Conservation (phyloP, 352 stramenopile genomes). For the Phytophthora cactorum region DNA sequence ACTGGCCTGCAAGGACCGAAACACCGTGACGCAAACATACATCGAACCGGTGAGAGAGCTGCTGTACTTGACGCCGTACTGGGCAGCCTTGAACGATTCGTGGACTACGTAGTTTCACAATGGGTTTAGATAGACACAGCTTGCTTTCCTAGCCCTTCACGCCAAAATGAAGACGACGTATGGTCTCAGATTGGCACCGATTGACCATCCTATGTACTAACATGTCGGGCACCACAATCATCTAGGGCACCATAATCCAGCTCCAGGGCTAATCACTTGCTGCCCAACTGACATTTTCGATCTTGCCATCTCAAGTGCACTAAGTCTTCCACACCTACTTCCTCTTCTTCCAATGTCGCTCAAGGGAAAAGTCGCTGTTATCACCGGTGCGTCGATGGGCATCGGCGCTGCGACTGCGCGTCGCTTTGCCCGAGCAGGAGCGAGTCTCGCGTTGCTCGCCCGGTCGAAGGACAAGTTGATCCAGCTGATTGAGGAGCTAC, state of each 20-base stretch:
- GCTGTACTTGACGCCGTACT: conserved; percentile 60
- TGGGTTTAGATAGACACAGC: conserved; percentile 12
- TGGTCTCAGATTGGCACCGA: too few species aligned
- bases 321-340: neutral
- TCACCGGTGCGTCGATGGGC: conserved; percentile 38
- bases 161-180: neutral
- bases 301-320: conserved; percentile 8
- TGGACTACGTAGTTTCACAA: conserved; percentile 7
- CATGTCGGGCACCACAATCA: conserved; percentile 11
- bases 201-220: neutral
- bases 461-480: conserved; percentile 34
- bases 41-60: conserved; percentile 31
- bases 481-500: conserved; percentile 19
- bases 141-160: neutral
- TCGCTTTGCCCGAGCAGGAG: conserved; percentile 21
- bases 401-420: conserved; percentile 35
- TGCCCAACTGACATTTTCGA: conserved; percentile 3
- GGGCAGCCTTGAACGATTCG: conserved; percentile 31
- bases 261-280: neutral
- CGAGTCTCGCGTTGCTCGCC: conserved; percentile 26
- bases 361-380: conserved; percentile 25
- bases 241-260: neutral
- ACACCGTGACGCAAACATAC: neutral
- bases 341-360: conserved; percentile 26
- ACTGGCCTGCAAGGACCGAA: conserved; percentile 18